Evolutionary conservation across 2,329 filamentous ascomycete species (phyloP).

Genomic region (Fusarium sp.): DNA sequence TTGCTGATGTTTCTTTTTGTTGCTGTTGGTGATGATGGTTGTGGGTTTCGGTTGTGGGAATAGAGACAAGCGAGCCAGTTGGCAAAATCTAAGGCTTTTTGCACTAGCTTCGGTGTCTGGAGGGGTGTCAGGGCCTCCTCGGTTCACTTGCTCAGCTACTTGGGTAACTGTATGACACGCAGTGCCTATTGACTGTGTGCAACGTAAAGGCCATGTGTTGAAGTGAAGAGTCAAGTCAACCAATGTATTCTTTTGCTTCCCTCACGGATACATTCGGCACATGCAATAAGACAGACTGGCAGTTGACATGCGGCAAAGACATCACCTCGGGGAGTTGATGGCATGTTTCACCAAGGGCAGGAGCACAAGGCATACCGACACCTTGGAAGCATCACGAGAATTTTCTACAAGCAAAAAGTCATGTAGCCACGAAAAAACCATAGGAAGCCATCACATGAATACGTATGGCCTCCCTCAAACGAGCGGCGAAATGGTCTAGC

Average conservation of each 20-base stretch:
- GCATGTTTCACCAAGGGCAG: not conserved
- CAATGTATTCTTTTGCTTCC: not conserved
- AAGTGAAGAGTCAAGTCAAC: not conserved
- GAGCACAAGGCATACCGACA: not conserved
- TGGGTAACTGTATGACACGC: not conserved
- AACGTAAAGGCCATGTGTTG: not conserved
- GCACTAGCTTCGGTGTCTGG: not conserved
- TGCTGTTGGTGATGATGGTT: not conserved
- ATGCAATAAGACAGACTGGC: not conserved
- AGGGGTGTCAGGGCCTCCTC: not conserved
- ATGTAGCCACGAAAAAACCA: conserved; percentile 59
- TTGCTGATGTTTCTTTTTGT: not conserved
- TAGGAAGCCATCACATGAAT: conserved; percentile 56
- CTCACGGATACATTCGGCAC: not conserved
- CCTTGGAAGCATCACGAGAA: conserved; percentile 8
- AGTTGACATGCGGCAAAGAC: not conserved
- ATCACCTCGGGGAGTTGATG: not conserved
- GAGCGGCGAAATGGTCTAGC: conserved; percentile 55
- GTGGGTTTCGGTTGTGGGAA: not conserved
- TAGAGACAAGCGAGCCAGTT: not conserved
- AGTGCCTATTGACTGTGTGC: not conserved
- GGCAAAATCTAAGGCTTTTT: not conserved
- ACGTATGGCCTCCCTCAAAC: conserved; percentile 59
- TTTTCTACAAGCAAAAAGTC: not conserved
- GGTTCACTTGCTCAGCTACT: not conserved